These are phyloP conservation scores for Camelina neglecta DNA, from an alignment of 345 rosid genomes.

Conservation along the genomic window DNA sequence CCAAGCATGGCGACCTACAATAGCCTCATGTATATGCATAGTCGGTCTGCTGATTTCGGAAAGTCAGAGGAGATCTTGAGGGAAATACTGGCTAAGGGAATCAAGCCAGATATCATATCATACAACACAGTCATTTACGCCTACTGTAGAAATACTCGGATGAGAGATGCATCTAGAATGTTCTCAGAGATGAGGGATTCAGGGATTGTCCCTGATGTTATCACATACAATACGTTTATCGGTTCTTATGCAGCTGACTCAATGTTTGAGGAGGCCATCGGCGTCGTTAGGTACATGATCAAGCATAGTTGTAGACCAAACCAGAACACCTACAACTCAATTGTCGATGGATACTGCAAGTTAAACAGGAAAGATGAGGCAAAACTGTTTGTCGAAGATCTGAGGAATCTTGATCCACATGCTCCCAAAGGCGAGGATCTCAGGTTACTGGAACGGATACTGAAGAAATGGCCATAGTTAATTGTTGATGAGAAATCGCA, in stretches of 20 bases:
- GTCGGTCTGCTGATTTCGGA: constrained; percentile 71
- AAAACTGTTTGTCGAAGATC: constrained; percentile 55
- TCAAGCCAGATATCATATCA: constrained; percentile 88
- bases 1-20: constrained; percentile 88
- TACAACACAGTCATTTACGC: constrained; percentile 88
- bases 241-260: constrained; percentile 90
- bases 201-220: constrained; percentile 76
- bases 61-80: constrained; percentile 73
- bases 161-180: constrained; percentile 84
- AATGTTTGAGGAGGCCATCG: constrained; percentile 79
- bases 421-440: constrained; percentile 56
- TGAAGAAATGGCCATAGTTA: constrained; percentile 59
- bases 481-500: constrained; percentile 82
- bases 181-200: constrained; percentile 72
- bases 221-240: constrained; percentile 87
- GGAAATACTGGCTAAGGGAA: constrained; percentile 68
- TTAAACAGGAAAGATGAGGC: constrained; percentile 69
- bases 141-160: constrained; percentile 85
- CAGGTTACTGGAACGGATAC: constrained; percentile 68
- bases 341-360: constrained; percentile 88
- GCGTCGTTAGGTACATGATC: constrained; percentile 77
- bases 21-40: constrained; percentile 86
- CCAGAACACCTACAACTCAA: constrained; percentile 78
- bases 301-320: constrained; percentile 74
- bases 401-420: constrained; percentile 69